These are phyloP conservation scores for Phytophthora sojae DNA, from an alignment of 352 stramenopile genomes.

Conservation along the genomic window DNA sequence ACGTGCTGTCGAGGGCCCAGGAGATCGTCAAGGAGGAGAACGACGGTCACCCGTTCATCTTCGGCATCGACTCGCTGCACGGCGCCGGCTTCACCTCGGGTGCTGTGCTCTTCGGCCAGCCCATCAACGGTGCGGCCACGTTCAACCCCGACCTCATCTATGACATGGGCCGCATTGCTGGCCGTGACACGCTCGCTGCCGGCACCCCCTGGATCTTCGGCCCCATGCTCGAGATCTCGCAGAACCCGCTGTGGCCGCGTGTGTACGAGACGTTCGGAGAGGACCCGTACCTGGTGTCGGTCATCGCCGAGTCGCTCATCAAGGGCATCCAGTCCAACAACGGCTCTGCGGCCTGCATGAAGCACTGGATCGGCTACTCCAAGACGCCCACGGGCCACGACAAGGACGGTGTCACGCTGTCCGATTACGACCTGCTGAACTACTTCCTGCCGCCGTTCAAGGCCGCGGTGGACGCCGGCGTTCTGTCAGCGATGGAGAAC, in stretches of 20 bases:
- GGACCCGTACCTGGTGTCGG: slow-evolving; percentile 80
- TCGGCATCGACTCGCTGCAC: slow-evolving; percentile 90
- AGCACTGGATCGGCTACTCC: slow-evolving; percentile 88
- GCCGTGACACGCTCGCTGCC: slow-evolving; percentile 81
- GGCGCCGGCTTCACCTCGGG: slow-evolving; percentile 86
- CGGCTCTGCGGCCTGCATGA: slow-evolving; percentile 81
- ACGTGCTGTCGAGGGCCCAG: slow-evolving; percentile 74
- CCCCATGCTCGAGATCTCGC: slow-evolving; percentile 84
- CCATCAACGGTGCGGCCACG: slow-evolving; percentile 87
- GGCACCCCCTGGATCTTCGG: slow-evolving; percentile 92
- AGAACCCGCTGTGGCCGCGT: slow-evolving; percentile 87
- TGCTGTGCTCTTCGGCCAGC: slow-evolving; percentile 86
- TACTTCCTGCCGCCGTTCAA: slow-evolving; percentile 86
- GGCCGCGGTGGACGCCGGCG: slow-evolving; percentile 71
- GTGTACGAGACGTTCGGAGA: slow-evolving; percentile 95
- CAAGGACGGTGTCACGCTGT: slow-evolving; percentile 70
- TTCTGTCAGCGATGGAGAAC: slow-evolving; percentile 91
- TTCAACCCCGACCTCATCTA: slow-evolving; percentile 87
- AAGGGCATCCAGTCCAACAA: slow-evolving; percentile 79
- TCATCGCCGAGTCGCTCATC: slow-evolving; percentile 74
- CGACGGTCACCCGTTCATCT: slow-evolving; percentile 75
- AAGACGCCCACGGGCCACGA: slow-evolving; percentile 81
- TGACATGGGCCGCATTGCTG: slow-evolving; percentile 71
- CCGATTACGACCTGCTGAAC: slow-evolving; percentile 77
- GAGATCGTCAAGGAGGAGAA: slow-evolving; percentile 74